Evolutionary conservation across 2,329 filamentous ascomycete genomes (phyloP).

Genomic region (Zymoseptoria ardabiliae): DNA sequence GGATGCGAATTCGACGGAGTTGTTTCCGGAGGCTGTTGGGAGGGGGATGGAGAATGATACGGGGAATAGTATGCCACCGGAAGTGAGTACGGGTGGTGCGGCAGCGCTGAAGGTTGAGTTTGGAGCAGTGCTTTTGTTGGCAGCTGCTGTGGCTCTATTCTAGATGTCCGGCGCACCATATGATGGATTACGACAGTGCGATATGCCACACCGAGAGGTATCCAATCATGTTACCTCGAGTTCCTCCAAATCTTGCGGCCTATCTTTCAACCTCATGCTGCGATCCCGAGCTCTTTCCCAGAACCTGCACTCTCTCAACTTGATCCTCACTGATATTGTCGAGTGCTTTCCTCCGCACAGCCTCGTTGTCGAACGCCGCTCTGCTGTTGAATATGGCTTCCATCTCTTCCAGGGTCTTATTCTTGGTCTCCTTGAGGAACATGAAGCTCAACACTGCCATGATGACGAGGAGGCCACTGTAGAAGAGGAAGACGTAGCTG

Average conservation of each 20-base stretch:
- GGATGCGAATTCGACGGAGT: constrained; percentile 10
- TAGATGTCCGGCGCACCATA: background rate
- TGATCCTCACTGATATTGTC: constrained; percentile 11
- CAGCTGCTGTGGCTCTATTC: background rate
- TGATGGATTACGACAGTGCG: background rate
- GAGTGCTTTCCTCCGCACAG: constrained; percentile 12
- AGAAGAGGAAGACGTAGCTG: constrained; percentile 39
- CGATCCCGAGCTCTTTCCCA: background rate
- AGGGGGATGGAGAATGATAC: background rate
- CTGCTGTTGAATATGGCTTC: constrained; percentile 21
- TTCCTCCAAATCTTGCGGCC: background rate
- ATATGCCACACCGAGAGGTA: background rate
- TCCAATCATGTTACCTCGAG: background rate
- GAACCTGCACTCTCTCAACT: constrained; percentile 5
- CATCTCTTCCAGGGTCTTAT: constrained; percentile 32
- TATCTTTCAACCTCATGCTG: background rate
- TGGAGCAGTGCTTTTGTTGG: background rate
- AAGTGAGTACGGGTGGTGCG: background rate
- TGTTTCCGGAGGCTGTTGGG: constrained; percentile 12
- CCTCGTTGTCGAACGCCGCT: constrained; percentile 23
- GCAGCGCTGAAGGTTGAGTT: background rate
- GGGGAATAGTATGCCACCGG: background rate
- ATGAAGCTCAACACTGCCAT: constrained; percentile 36
- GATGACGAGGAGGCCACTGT: constrained; percentile 39
- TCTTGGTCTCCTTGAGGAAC: constrained; percentile 33